A percentile compares a stretch with the other conserved stretches of the same genome.
These are phyloP conservation scores for Solanum verrucosum DNA, from an alignment of 257 asterid species.

Conservation along the genomic window DNA sequence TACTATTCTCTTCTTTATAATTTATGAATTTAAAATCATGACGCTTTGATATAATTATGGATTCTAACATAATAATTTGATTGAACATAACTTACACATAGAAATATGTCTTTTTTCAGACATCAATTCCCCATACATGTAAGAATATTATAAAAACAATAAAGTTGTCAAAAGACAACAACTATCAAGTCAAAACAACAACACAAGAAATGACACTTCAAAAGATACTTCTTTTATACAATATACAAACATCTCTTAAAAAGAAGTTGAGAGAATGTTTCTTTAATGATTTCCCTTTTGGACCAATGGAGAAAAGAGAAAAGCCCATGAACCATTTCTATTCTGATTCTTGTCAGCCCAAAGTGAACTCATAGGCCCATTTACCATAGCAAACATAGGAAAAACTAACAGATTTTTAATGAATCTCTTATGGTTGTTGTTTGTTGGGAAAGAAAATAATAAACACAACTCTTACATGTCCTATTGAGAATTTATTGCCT, in stretches of 20 bases:
- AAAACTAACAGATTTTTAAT: background rate
- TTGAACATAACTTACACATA: background rate
- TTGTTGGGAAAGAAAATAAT: background rate
- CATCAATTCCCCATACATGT: background rate
- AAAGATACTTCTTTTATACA: background rate
- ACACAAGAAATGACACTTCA: background rate
- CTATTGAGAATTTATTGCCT: background rate
- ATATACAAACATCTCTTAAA: background rate
- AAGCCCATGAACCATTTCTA: background rate
- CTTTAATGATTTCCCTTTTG: background rate
- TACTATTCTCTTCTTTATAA: background rate
- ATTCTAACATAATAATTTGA: background rate
- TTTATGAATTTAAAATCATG: background rate
- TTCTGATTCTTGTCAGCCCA: background rate
- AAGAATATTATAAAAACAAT: background rate
- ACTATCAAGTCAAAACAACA: background rate
- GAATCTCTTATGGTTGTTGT: background rate
- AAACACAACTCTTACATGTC: background rate
- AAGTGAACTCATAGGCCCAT: background rate
- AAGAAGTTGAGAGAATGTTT: background rate
- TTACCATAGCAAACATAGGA: background rate
- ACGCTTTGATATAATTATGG: background rate
- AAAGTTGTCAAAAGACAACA: background rate
- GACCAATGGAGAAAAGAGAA: background rate
- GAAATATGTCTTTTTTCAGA: background rate